These are phyloP conservation scores for Tillandsia leiboldiana DNA, from an alignment of 176 grass and related monocot genomes.

Conservation along the genomic window DNA sequence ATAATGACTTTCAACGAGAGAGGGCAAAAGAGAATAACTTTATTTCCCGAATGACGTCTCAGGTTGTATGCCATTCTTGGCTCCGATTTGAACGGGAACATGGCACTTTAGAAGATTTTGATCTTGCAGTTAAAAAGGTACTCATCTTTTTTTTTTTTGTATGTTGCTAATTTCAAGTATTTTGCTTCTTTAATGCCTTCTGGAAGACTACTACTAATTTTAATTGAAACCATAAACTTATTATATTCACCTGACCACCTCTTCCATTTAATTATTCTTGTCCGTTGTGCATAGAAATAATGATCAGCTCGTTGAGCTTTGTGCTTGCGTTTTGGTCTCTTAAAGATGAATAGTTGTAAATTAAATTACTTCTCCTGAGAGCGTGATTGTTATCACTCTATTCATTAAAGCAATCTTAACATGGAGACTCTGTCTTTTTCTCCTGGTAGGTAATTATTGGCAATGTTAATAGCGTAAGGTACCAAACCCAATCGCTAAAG, in stretches of 20 bases:
- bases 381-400: background rate
- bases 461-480: background rate
- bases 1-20: background rate
- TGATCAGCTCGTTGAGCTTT: background rate
- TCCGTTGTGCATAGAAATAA: background rate
- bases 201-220: background rate
- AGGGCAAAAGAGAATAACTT: background rate
- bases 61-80: slow-evolving; percentile 81
- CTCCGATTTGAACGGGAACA: slow-evolving; percentile 82
- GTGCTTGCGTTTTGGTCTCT: background rate
- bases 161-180: background rate
- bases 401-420: background rate
- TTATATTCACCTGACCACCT: background rate
- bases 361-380: background rate
- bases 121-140: slow-evolving; percentile 89
- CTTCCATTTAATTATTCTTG: background rate
- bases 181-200: background rate
- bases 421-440: background rate
- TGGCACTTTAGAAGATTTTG: slow-evolving; percentile 89
- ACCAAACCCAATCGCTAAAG: too few species aligned
- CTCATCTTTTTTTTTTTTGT: slow-evolving; percentile 4
- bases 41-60: slow-evolving; percentile 6
- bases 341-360: background rate
- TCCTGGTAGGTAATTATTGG: background rate
- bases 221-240: background rate